A percentile compares a stretch with the other conserved stretches of the same genome.
Conservation (phyloP, 345 rosid genomes). For the Lagerstroemia speciosa region DNA sequence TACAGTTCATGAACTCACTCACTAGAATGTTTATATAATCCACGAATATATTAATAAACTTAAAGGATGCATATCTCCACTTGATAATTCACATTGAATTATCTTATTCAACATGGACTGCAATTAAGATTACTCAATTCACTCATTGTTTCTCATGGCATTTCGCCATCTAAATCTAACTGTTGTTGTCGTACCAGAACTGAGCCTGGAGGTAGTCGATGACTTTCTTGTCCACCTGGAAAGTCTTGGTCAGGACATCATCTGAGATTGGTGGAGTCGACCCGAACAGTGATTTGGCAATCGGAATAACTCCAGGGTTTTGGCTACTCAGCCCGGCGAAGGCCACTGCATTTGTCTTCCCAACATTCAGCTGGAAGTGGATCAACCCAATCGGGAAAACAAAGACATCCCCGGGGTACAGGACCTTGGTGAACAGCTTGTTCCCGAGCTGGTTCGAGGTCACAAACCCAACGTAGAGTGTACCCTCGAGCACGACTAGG, state of each 20-base stretch:
- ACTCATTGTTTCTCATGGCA: no score
- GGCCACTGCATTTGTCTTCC: conserved; percentile 11
- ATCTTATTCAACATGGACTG: no score
- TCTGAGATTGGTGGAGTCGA: conserved; percentile 8
- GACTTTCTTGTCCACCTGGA: conserved; percentile 15
- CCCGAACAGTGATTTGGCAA: conserved; percentile 13
- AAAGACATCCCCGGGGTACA: conserved; percentile 14
- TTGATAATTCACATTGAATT: no score
- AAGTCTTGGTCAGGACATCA: conserved; percentile 12
- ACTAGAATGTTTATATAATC: no score
- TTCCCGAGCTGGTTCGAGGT: conserved; percentile 14
- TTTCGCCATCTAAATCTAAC: not conserved
- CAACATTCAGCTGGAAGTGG: conserved; percentile 18
- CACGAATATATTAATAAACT: no score
- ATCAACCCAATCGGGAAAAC: conserved; percentile 18
- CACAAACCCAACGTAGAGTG: conserved; percentile 5
- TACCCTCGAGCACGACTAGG: conserved; percentile 14
- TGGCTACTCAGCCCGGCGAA: conserved; percentile 16
- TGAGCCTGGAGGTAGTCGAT: conserved; percentile 5
- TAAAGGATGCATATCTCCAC: no score
- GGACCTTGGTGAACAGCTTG: conserved; percentile 14
- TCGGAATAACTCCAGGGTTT: conserved; percentile 14
- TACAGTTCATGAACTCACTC: no score
- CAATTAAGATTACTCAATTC: no score
- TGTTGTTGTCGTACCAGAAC: conserved; percentile 14